These are phyloP conservation scores for Hemisphaericaspora xylofermentans DNA, from an alignment of 1,139 yeast species.

Conservation along the genomic window DNA sequence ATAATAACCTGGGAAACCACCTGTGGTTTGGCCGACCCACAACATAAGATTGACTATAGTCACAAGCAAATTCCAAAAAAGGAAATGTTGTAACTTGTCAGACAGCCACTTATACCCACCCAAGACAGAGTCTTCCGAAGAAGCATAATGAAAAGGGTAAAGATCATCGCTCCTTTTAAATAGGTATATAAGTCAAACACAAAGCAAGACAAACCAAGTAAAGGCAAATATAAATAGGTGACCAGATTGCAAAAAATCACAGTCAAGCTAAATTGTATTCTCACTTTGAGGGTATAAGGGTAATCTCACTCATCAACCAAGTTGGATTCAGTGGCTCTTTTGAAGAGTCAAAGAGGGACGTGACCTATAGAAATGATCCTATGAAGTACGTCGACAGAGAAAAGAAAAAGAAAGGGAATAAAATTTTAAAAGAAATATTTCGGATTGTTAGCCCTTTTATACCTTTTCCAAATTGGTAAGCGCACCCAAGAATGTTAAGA, in stretches of 20 bases:
- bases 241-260: slow-evolving; percentile 82
- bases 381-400: slow-evolving; percentile 59
- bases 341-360: slow-evolving; percentile 99
- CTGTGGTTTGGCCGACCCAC: slow-evolving; percentile 18
- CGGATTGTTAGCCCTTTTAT: slow-evolving; percentile 5
- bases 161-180: slow-evolving; percentile 97
- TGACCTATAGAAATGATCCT: slow-evolving; percentile 99
- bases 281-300: slow-evolving; percentile 91
- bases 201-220: slow-evolving; percentile 9
- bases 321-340: slow-evolving; percentile 99
- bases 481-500: too few relatives aligned
- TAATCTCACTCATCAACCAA: slow-evolving; percentile 96
- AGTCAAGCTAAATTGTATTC: slow-evolving; percentile 69
- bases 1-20: too few relatives aligned
- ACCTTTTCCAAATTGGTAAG: too few relatives aligned
- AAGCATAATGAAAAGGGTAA: slow-evolving; percentile 85
- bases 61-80: slow-evolving; percentile 9
- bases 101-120: slow-evolving; percentile 99
- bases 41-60: slow-evolving; percentile 15
- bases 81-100: slow-evolving; percentile 66
- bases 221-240: slow-evolving; percentile 55
- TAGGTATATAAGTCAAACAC: slow-evolving; percentile 48
- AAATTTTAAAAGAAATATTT: slow-evolving; percentile 2
- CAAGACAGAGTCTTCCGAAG: slow-evolving; percentile 79
- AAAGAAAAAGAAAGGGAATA: slow-evolving; percentile 63